Evolutionary conservation across 306 rosid genomes (phyloP).

Genomic region (Rosa rugosa): DNA sequence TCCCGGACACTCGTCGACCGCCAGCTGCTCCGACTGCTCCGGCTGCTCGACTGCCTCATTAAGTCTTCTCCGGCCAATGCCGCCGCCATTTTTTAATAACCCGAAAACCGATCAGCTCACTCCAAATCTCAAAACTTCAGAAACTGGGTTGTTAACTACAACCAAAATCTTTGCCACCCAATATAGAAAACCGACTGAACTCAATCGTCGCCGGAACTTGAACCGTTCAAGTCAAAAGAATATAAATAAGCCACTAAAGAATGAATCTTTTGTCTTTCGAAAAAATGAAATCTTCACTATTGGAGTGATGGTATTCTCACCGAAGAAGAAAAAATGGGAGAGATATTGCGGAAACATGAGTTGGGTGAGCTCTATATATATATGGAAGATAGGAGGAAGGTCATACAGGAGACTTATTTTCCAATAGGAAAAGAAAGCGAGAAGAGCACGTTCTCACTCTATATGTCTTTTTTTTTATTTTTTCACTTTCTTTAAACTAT

Average conservation of each 20-base stretch:
- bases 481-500: background rate
- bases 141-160: background rate
- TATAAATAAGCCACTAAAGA: background rate
- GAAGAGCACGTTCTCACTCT: background rate
- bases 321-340: background rate
- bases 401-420: background rate
- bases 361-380: background rate
- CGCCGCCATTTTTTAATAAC: conserved; percentile 28
- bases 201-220: background rate
- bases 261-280: background rate
- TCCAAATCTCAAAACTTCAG: background rate
- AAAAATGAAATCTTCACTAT: background rate
- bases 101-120: background rate
- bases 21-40: conserved; percentile 51
- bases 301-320: background rate
- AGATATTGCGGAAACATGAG: background rate
- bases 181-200: background rate
- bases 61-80: conserved; percentile 39
- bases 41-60: conserved; percentile 39
- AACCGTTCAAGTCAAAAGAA: background rate
- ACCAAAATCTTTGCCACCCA: conserved; percentile 1
- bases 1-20: conserved; percentile 50
- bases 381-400: background rate
- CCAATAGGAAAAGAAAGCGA: background rate
- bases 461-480: background rate